phyloP scores from a whole-genome alignment of 768 basidiomycete genomes.

The Lyophyllum decastes region DNA sequence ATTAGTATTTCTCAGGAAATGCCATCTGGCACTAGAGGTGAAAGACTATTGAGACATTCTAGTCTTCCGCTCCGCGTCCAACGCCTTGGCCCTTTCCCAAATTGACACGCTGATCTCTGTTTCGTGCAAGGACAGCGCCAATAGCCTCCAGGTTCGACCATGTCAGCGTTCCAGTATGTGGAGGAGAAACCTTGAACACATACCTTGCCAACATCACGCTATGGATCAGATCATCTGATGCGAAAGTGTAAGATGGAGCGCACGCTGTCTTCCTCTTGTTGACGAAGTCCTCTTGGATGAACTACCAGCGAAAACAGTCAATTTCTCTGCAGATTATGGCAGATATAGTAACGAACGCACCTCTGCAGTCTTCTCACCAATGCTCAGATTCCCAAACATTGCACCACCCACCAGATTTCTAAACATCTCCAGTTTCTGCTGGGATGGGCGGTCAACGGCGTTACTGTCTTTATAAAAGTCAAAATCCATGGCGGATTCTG shows the following conservation, averaged over 20 bases:
- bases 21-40: no score
- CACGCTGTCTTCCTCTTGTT: slow-evolving; percentile 36
- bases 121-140: slow-evolving; percentile 63
- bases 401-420: slow-evolving; percentile 63
- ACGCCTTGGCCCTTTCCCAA: slow-evolving; percentile 66
- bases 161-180: background rate
- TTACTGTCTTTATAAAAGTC: slow-evolving; percentile 52
- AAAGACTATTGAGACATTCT: slow-evolving; percentile 15
- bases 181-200: slow-evolving; percentile 14
- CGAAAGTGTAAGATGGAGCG: slow-evolving; percentile 36
- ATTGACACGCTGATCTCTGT: slow-evolving; percentile 52
- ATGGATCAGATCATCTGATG: slow-evolving; percentile 64
- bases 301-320: slow-evolving; percentile 34
- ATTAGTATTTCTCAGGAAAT: no score
- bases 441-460: slow-evolving; percentile 44
- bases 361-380: slow-evolving; percentile 59
- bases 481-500: slow-evolving; percentile 12
- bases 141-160: slow-evolving; percentile 41
- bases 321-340: background rate
- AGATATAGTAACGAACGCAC: slow-evolving; percentile 33
- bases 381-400: slow-evolving; percentile 52
- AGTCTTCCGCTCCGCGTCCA: slow-evolving; percentile 51
- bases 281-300: slow-evolving; percentile 79
- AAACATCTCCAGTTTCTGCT: slow-evolving; percentile 53
- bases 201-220: slow-evolving; percentile 74